phyloP scores from a whole-genome alignment of 371 early-diverging fungal genomes.

The Syncephalis fuscata region DNA sequence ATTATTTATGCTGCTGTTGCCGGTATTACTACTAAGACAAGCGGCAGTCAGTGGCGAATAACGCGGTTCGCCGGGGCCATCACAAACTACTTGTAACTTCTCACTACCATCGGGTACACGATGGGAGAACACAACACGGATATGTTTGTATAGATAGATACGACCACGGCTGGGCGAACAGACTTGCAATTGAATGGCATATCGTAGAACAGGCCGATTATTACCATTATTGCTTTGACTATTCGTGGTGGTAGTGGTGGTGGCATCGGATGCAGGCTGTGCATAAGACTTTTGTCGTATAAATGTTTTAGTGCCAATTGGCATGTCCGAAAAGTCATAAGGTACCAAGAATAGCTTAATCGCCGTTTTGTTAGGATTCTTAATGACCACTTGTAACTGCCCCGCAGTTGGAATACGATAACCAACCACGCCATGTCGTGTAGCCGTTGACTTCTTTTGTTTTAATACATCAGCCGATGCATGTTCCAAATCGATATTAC shows the following conservation, averaged over 20 bases:
- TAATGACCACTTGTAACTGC: slow-evolving; percentile 67
- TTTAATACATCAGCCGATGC: slow-evolving; percentile 1
- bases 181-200: slow-evolving; percentile 64
- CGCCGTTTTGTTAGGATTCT: slow-evolving; percentile 61
- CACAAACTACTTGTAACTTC: background rate
- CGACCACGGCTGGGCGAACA: slow-evolving; percentile 31
- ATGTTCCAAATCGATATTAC: slow-evolving; percentile 33
- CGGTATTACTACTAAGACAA: too few relatives aligned
- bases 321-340: slow-evolving; percentile 69
- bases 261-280: background rate
- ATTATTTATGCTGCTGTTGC: too few relatives aligned
- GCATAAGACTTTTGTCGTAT: slow-evolving; percentile 58
- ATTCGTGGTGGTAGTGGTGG: background rate
- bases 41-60: background rate
- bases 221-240: background rate
- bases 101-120: slow-evolving; percentile 27
- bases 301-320: slow-evolving; percentile 52
- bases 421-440: slow-evolving; percentile 11
- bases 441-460: too few relatives aligned
- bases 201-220: slow-evolving; percentile 25
- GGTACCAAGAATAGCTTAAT: slow-evolving; percentile 68
- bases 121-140: slow-evolving; percentile 64
- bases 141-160: slow-evolving; percentile 39
- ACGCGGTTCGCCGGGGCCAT: slow-evolving; percentile 3
- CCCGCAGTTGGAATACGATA: slow-evolving; percentile 59